Conservation (phyloP, 75 land plant species). For the Picea glauca region DNA sequence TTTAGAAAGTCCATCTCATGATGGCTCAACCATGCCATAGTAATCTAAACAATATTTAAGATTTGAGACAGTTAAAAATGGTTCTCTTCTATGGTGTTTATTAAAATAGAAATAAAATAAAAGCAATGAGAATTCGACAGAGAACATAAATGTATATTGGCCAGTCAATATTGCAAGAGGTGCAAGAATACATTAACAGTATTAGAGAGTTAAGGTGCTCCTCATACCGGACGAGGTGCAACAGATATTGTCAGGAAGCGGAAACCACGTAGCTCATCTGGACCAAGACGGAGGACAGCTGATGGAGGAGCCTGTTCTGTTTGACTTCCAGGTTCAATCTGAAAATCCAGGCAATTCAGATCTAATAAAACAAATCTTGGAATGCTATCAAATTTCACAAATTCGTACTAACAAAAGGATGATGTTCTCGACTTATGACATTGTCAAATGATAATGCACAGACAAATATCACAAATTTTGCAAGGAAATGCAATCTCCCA, state of each 20-base stretch:
- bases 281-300: slow-evolving; percentile 59
- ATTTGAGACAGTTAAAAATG: background rate
- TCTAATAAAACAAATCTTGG: too few species aligned
- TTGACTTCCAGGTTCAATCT: slow-evolving; percentile 98
- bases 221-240: slow-evolving; percentile 86
- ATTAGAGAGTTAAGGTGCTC: slow-evolving; percentile 5
- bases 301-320: slow-evolving; percentile 97
- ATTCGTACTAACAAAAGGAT: too few species aligned
- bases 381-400: too few species aligned
- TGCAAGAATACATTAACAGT: background rate
- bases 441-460: too few species aligned
- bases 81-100: too few species aligned
- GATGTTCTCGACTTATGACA: too few species aligned
- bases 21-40: background rate
- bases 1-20: background rate
- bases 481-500: background rate
- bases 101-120: background rate
- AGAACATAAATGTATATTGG: background rate
- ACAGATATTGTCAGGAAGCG: slow-evolving; percentile 89
- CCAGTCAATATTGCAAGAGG: background rate
- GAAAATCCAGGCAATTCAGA: background rate
- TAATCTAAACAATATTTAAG: background rate
- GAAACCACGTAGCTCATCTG: slow-evolving; percentile 80
- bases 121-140: background rate
- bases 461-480: background rate